Conservation (phyloP, 352 stramenopile species). For the Pythium sukuiense region DNA sequence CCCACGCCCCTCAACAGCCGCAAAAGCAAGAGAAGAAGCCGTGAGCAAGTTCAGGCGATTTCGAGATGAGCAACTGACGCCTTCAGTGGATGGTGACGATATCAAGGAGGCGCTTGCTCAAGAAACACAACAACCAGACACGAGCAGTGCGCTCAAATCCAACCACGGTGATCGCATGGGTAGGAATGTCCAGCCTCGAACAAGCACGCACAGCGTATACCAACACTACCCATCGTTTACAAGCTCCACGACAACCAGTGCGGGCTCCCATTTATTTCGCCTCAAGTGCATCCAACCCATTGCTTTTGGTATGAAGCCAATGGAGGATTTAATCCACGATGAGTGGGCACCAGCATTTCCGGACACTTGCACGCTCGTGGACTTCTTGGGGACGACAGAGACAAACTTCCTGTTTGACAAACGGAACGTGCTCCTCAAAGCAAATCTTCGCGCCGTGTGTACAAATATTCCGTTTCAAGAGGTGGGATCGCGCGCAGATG, state of each 20-base stretch:
- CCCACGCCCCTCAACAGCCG: not conserved
- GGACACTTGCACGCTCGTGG: slow-evolving; percentile 36
- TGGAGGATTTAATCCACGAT: slow-evolving; percentile 27
- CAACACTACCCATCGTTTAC: slow-evolving; percentile 41
- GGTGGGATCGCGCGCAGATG: slow-evolving; percentile 5
- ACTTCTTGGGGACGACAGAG: slow-evolving; percentile 33
- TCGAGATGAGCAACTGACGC: not conserved
- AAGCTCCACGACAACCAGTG: not conserved
- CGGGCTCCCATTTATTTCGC: slow-evolving; percentile 29
- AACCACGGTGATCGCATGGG: not conserved
- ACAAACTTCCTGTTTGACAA: slow-evolving; percentile 38
- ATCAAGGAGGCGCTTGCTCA: not conserved
- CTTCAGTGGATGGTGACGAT: not conserved
- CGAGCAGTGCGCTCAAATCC: not conserved
- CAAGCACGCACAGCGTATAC: slow-evolving; percentile 13
- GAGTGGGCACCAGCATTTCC: slow-evolving; percentile 48
- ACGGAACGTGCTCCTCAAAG: slow-evolving; percentile 36
- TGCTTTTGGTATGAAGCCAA: slow-evolving; percentile 37
- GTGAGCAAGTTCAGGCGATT: slow-evolving; percentile 12
- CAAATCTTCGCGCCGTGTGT: slow-evolving; percentile 32
- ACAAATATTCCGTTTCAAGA: slow-evolving; percentile 35
- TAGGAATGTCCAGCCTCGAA: not conserved
- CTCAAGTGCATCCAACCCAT: slow-evolving; percentile 45
- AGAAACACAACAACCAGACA: not conserved
- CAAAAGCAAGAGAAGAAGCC: slow-evolving; percentile 11